Percentiles rank a stretch among this genome's conserved stretches.
Conservation (phyloP, 2,329 filamentous ascomycete species). For the Aurifilum marmelostoma region DNA sequence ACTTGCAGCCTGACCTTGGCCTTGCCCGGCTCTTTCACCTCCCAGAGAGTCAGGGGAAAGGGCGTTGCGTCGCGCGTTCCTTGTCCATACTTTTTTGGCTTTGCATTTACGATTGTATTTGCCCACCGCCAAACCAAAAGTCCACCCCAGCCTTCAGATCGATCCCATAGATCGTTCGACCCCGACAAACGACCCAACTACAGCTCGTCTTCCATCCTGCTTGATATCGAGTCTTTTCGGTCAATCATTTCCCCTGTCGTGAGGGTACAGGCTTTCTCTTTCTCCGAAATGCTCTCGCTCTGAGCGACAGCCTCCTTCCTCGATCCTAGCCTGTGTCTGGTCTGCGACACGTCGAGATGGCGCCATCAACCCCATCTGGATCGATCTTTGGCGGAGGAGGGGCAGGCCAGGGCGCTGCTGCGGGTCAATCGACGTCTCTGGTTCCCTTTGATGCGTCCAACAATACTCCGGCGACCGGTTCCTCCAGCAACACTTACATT, state of each 20-base stretch:
- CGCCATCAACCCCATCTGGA: constrained; percentile 49
- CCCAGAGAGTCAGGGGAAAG: constrained; percentile 17
- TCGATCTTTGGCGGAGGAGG: constrained; percentile 48
- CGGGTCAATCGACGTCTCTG: constrained; percentile 36
- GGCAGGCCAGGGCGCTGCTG: constrained; percentile 35
- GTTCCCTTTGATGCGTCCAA: constrained; percentile 32
- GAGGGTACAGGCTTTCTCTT: background rate
- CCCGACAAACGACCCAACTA: background rate
- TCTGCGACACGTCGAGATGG: constrained; percentile 41
- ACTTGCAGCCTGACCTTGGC: constrained; percentile 17
- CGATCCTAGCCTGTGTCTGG: background rate
- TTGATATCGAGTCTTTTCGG: too few relatives aligned
- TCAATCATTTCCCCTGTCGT: background rate
- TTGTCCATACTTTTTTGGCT: background rate
- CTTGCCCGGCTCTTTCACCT: constrained; percentile 19
- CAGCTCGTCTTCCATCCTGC: background rate
- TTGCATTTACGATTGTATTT: background rate
- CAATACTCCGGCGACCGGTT: constrained; percentile 50
- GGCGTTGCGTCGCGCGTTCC: constrained; percentile 1
- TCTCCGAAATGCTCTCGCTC: constrained; percentile 22
- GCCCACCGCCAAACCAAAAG: background rate
- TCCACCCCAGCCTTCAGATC: constrained; percentile 1
- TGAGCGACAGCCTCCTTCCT: constrained; percentile 8
- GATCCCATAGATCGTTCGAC: background rate
- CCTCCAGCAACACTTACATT: constrained; percentile 79